Base-by-base conservation (phyloP, 2,329 filamentous ascomycete genomes). In the Colletotrichum coccodes region DNA sequence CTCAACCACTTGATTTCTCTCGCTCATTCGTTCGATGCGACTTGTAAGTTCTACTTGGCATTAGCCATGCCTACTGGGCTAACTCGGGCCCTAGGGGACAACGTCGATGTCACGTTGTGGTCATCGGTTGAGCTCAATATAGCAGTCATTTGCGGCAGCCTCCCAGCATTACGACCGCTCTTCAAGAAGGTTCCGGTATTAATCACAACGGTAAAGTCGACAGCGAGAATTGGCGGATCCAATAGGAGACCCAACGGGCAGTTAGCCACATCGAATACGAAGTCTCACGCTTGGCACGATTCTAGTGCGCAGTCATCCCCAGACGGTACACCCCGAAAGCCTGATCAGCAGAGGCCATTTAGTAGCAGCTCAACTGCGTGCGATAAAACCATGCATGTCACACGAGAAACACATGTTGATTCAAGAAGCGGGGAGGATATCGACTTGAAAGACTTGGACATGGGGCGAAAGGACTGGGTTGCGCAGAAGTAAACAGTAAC, bases 81-180 rank as follows among this genome's bases (percentile, higher is more conserved):
- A 8, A 50, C 3, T 30, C 23, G 23, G 8, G 26, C 26, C 18
- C 47, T 18, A 77, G 76, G 72, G 71, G 68, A 74, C 42, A 74
- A 75, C 46, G 73, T 76, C 40, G 74, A 78, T 42, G 65, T 78
- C 2, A 71, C 76, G 6, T 72, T 76, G 32, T 79, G 78, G 78
- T 77, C 75, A 14, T 67, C 73, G 12, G 75, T 78, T 36, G 78
- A 79, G 65, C 71, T 73, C 26, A 74, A 74, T 52, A 70, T 76
- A 2, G 82, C 81, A 3, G 82, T 85, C 26, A 77, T 78, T n/a
- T 83, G 77, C 6, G 82, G 81, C 52, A 84, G 82, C 53, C 80
- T 83, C 1, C 76, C 77, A 4, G 78, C 81, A 8, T 79, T 76
- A 2, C 82, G 81, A 0, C 83, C 79, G 7, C 79, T 84, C 5